Evolutionary conservation across 2,329 filamentous ascomycete genomes (phyloP).

Genomic region (Didymella arachidicola): DNA sequence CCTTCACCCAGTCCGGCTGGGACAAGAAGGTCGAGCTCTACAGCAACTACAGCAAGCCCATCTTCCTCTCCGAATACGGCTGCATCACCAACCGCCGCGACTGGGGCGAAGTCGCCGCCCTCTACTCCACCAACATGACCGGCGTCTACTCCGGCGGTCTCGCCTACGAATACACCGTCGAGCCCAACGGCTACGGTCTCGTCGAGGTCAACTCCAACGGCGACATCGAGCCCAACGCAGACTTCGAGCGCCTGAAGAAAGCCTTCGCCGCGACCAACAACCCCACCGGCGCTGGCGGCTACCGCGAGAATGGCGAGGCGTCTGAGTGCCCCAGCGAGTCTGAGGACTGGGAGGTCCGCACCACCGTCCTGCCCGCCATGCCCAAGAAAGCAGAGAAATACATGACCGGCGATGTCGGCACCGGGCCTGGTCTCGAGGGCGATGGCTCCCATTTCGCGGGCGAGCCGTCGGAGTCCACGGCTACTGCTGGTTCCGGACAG

Average conservation of each 20-base stretch:
- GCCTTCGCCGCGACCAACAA: conserved; percentile 60
- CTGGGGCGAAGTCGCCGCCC: conserved; percentile 78
- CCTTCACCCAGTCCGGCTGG: conserved; percentile 78
- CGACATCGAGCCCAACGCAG: conserved; percentile 64
- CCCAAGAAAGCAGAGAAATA: conserved; percentile 63
- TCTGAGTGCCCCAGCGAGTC: conserved; percentile 63
- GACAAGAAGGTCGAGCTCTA: conserved; percentile 57
- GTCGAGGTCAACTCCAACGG: conserved; percentile 66
- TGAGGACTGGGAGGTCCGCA: conserved; percentile 63
- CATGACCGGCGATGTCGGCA: conserved; percentile 65
- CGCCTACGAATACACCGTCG: conserved; percentile 88
- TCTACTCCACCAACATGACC: conserved; percentile 87
- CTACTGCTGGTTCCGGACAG: conserved; percentile 40
- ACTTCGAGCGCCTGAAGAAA: conserved; percentile 67
- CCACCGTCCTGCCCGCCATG: conserved; percentile 63
- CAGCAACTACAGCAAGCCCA: conserved; percentile 48
- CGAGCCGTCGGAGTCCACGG: conserved; percentile 38
- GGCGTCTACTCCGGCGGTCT: conserved; percentile 92
- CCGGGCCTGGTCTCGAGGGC: conserved; percentile 63
- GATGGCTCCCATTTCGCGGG: conserved; percentile 50
- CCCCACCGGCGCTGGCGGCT: conserved; percentile 65
- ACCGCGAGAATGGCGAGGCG: conserved; percentile 61
- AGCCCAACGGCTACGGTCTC: conserved; percentile 74
- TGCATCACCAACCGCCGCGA: conserved; percentile 82
- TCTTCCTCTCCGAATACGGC: conserved; percentile 95